Evolutionary conservation across 1,284 basidiomycete species (phyloP), one percentile per base, ranked within the genome.

Genomic region (Wallemia mellicola): DNA sequence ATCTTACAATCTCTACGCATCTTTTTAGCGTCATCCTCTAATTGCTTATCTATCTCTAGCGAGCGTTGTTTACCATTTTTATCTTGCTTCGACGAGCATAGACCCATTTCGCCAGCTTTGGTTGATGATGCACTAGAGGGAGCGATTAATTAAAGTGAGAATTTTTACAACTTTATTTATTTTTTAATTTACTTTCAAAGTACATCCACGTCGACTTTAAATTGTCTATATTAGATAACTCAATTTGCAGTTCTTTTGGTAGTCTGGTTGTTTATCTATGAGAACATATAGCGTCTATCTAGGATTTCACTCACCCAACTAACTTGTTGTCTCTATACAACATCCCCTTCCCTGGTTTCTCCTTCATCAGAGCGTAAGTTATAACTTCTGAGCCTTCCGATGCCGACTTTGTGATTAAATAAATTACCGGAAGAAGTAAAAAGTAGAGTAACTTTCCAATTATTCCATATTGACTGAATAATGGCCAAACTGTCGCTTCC

Each of bases 1-100:
- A 96, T 89, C 76, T 95, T 95, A 76, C 85, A 91, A 71, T 94
- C 89, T 67, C 83, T 82, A 70, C 82, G 83, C 66, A 86, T 84
- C 71, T 74, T 73, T 63, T 70, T 72, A 38, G 68, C 70, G 65
- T 76, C 75, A 62, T 77, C 75, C 63, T 76, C 75, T 32, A 77
- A 66, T 66, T 78, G 75, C 60, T 73, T 74, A 73, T 84, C 81
- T 64, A 84, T 84, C 64, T 74, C 74, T 65, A 81, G 77, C 59
- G 80, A 84, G 67, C 76, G 76, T 63, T 79, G 76, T 68, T 76
- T 80, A 63, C 76, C 79, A 27, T 73, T 75, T 61, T 74, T 74
- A 70, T 79, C 79, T 63, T 73, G 72, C 38, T 72, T 70, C 60
- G 69, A 80, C 54, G 77, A 71, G 66, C 80, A 82, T 66, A 76